Evolutionary conservation across 305 asterid species (phyloP), one percentile per base, ranked within the genome.

Genomic region (Ruellia speciosa): DNA sequence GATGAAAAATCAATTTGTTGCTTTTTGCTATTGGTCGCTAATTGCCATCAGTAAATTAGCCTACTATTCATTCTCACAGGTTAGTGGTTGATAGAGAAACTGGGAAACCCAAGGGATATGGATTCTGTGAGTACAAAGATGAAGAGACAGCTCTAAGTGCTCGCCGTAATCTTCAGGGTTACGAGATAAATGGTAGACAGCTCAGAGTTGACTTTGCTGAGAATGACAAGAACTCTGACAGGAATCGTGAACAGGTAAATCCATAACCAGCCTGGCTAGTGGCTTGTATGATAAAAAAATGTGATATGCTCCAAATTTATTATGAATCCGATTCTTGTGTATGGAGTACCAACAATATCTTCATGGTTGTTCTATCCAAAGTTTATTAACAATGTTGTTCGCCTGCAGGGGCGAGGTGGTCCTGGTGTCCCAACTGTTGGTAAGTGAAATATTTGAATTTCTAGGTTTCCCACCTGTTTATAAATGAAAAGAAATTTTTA

Each of bases 141-240:
- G 98, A 83, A 73, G 98, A 85, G 78, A 90, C 98, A n/a, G 90
- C 96, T 62, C 62, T 82, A 37, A 90, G 98, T 82, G 98, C 98
- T 56, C 95, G 95, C 43, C 87, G 95, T 20, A 90, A 90, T 75
- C 98, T 90, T 60, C 87, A 82, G 77, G 94, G 88, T 15, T 85
- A 81, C 47, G 93, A 83, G 72, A 82, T 90, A 67, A 90, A 85
- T 59, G 98, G 98, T 4, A 83, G 98, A 58, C 95, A 87, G 72
- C 78, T 90, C 45, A 86, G 96, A 41, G 95, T 90, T 71, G 95
- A 90, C 74, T 87, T 90, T 58, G 96, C 95, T 52, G 95, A 85
- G 77, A 90, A 87, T 73, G 96, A 85, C 74, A 87, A 87, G 79
- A 83, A 81, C 70, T 58, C 87, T 51, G 89, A 86, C 70, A 71